A percentile compares a stretch with the other conserved stretches of the same genome.
phyloP scores from a whole-genome alignment of 257 asterid genomes.

The Petunia axillaris region DNA sequence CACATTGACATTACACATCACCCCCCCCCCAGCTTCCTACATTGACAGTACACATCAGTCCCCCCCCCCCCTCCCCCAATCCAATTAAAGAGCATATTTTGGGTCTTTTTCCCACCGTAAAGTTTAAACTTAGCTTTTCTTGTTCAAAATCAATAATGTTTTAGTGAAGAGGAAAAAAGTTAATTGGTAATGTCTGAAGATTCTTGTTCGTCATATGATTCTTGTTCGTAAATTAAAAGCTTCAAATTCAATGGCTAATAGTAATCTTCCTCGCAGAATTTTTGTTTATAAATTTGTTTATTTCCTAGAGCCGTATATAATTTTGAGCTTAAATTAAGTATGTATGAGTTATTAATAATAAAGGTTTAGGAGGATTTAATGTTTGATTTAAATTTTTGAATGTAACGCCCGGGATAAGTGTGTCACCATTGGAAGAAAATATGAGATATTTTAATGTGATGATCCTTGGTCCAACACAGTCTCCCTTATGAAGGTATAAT shows the following conservation, averaged over 20 bases:
- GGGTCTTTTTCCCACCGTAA: too few species aligned
- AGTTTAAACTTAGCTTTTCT: too few species aligned
- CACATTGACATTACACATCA: too few species aligned
- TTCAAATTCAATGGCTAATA: constrained; percentile 61
- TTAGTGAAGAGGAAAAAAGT: too few species aligned
- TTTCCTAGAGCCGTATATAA: background rate
- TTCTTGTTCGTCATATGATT: too few species aligned
- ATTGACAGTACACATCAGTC: too few species aligned
- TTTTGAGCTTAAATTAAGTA: background rate
- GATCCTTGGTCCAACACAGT: constrained; percentile 98
- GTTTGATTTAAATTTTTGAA: constrained; percentile 25
- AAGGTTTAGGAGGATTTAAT: constrained; percentile 27
- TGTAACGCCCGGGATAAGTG: constrained; percentile 99
- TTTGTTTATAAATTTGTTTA: background rate
- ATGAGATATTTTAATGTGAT: constrained; percentile 98
- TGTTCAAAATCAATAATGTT: too few species aligned
- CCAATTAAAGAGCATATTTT: too few species aligned
- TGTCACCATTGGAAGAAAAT: constrained; percentile 96
- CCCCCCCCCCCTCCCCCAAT: too few species aligned
- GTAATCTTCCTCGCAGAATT: constrained; percentile 59
- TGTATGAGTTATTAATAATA: background rate
- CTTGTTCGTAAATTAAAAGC: constrained; percentile 27
- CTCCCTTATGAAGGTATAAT: constrained; percentile 92
- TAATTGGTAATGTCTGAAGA: too few species aligned
- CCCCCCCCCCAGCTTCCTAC: too few species aligned